Evolutionary conservation across 805 yeast species (phyloP).

Genomic region (Ogataea nitratoaversa): DNA sequence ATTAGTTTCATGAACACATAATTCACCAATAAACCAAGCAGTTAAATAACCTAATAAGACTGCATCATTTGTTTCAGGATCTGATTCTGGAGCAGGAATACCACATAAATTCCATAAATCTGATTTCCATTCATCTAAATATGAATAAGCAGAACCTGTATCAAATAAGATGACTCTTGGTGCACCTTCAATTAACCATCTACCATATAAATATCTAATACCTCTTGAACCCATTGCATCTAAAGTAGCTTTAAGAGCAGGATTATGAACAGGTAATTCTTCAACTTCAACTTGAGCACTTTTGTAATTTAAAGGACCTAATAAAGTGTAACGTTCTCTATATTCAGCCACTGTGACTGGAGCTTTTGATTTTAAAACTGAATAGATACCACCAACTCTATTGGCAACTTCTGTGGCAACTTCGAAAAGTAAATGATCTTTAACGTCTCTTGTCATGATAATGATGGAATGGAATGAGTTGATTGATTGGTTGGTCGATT

Average conservation of each 20-base stretch:
- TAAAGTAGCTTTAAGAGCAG: constrained; percentile 54
- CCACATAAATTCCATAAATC: constrained; percentile 91
- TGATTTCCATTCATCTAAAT: constrained; percentile 87
- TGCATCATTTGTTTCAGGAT: constrained; percentile 86
- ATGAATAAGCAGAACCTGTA: constrained; percentile 63
- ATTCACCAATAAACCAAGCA: constrained; percentile 96
- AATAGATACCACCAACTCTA: constrained; percentile 95
- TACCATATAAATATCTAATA: constrained; percentile 76
- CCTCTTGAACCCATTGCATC: constrained; percentile 82
- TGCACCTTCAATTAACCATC: constrained; percentile 98
- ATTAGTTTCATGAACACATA: constrained; percentile 75
- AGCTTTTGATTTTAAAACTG: constrained; percentile 93
- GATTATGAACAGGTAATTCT: constrained; percentile 48
- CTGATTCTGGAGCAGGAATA: constrained; percentile 89
- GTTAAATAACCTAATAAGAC: constrained; percentile 87
- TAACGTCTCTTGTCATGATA: constrained; percentile 74
- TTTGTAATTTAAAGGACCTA: constrained; percentile 80
- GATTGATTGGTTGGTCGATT: too few species aligned
- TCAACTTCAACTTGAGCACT: constrained; percentile 82
- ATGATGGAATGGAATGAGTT: not conserved
- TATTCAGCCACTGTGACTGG: constrained; percentile 95
- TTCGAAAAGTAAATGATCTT: constrained; percentile 84
- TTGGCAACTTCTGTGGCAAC: constrained; percentile 97
- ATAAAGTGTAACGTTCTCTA: constrained; percentile 74
- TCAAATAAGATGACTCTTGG: constrained; percentile 91